These are phyloP conservation scores for Xenosphaeropsis pyriputrescens DNA, from an alignment of 2,329 filamentous ascomycete genomes.

Conservation along the genomic window DNA sequence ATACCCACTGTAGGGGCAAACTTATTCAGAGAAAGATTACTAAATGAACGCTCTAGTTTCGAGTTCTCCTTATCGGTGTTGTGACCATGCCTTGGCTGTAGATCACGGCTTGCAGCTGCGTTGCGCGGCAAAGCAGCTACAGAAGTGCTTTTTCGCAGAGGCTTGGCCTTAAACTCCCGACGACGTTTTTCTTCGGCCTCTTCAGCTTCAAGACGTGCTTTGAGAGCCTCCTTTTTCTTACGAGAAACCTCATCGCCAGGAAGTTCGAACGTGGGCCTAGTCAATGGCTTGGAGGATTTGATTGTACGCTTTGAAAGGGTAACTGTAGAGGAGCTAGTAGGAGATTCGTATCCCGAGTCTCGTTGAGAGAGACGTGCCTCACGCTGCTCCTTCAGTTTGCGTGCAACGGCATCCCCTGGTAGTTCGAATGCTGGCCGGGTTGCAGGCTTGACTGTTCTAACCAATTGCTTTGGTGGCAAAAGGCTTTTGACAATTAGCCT, in stretches of 20 bases:
- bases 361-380: slow-evolving; percentile 34
- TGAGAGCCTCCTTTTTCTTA: slow-evolving; percentile 34
- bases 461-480: slow-evolving; percentile 23
- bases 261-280: slow-evolving; percentile 43
- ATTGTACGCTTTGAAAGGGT: slow-evolving; percentile 26
- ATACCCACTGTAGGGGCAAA: slow-evolving; percentile 16
- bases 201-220: slow-evolving; percentile 37
- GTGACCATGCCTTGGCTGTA: slow-evolving; percentile 28
- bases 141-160: slow-evolving; percentile 29
- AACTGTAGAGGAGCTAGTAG: slow-evolving; percentile 19
- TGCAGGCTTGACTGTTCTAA: slow-evolving; percentile 36
- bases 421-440: slow-evolving; percentile 45
- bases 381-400: slow-evolving; percentile 40
- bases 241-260: slow-evolving; percentile 42
- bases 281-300: slow-evolving; percentile 35
- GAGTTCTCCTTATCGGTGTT: slow-evolving; percentile 6
- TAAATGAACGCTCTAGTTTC: slow-evolving; percentile 4
- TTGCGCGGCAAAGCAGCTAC: slow-evolving; percentile 30
- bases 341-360: slow-evolving; percentile 17
- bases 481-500: slow-evolving; percentile 20
- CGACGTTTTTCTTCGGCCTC: slow-evolving; percentile 45
- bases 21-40: slow-evolving; percentile 10
- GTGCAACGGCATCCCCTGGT: slow-evolving; percentile 44
- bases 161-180: slow-evolving; percentile 49
- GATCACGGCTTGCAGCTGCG: slow-evolving; percentile 40